Evolutionary conservation across 352 stramenopile genomes (phyloP).

Genomic region (Phytophthora fragariae): DNA sequence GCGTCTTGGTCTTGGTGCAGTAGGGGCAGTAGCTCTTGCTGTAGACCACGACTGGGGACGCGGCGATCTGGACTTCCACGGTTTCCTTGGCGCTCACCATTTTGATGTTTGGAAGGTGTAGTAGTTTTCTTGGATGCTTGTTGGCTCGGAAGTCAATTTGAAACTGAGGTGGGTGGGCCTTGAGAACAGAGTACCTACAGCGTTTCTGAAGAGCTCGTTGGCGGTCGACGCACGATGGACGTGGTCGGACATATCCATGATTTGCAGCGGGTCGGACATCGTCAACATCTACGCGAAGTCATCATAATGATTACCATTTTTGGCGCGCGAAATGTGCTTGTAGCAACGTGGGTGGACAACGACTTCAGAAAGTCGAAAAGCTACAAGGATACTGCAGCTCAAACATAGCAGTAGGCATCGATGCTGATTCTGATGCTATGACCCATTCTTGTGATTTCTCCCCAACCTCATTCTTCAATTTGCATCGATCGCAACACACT

Average conservation of each 20-base stretch:
- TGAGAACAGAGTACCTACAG: background rate
- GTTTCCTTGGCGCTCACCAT: conserved; percentile 62
- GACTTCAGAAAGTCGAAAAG: no score
- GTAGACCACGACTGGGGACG: conserved; percentile 74
- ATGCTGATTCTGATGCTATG: no score
- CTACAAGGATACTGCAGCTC: background rate
- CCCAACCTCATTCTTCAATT: background rate
- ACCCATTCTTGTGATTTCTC: no score
- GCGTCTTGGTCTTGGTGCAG: conserved; percentile 80
- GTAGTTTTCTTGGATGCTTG: background rate
- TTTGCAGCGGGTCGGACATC: background rate
- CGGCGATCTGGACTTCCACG: conserved; percentile 56
- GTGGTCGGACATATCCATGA: no score
- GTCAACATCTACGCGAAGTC: background rate
- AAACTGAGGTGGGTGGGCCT: background rate
- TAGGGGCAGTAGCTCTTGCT: conserved; percentile 96
- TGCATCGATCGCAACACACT: background rate
- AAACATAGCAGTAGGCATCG: background rate
- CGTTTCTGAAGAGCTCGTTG: no score
- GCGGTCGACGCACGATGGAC: no score
- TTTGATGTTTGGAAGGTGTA: conserved; percentile 5
- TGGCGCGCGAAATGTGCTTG: background rate
- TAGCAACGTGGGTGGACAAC: background rate
- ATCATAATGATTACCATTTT: background rate
- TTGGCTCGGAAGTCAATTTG: background rate